Evolutionary conservation across 768 basidiomycete genomes (phyloP).

Genomic region (Mycena galopus): DNA sequence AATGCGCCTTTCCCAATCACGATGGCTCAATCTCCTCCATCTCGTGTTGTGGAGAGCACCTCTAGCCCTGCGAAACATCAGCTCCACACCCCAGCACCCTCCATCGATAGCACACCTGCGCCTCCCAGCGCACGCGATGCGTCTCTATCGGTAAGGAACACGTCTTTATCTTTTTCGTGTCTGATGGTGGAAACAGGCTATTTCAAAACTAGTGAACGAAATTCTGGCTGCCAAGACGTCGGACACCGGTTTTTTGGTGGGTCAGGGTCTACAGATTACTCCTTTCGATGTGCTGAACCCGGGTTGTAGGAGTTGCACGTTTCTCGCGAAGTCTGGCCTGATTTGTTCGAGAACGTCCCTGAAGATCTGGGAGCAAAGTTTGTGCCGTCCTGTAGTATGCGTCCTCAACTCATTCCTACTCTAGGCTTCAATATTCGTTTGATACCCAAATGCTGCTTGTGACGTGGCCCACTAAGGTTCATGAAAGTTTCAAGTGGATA

Average conservation of each 20-base stretch:
- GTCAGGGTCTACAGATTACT: not conserved
- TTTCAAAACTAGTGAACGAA: not conserved
- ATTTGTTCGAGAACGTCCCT: not conserved
- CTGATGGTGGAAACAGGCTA: not conserved
- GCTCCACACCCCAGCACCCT: not conserved
- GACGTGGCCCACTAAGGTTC: constrained; percentile 12
- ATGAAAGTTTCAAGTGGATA: constrained; percentile 4
- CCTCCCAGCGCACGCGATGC: not conserved
- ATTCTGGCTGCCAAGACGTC: not conserved
- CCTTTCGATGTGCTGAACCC: not conserved
- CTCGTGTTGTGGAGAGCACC: too few species aligned
- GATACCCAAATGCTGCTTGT: not conserved
- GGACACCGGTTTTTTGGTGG: not conserved
- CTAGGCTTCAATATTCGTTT: not conserved
- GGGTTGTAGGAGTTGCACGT: not conserved
- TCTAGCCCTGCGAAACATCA: not conserved
- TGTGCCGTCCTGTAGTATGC: not conserved
- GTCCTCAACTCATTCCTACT: not conserved
- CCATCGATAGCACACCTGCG: not conserved
- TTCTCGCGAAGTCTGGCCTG: not conserved
- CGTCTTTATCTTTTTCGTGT: not conserved
- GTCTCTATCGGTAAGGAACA: not conserved
- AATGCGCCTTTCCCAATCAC: too few species aligned
- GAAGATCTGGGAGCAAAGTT: constrained; percentile 3
- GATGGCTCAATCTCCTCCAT: too few species aligned